Base-by-base conservation (phyloP, 208 protist species). In the Angomonas deanei region DNA sequence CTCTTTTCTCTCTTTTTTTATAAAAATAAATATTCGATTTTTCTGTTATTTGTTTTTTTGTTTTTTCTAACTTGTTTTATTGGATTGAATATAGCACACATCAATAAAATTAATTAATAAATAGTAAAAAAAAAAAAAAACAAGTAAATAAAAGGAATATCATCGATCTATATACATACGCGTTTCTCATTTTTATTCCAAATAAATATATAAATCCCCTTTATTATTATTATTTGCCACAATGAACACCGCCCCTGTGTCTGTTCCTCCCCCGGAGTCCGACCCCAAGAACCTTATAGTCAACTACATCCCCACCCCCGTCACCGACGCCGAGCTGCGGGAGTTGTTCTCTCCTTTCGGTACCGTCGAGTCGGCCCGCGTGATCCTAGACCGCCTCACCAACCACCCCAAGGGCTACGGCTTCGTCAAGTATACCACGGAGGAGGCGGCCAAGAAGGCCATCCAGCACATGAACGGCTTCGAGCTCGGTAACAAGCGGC, bases 381-480 rank as follows among this genome's bases (percentile, higher is more conserved):
- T 92, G 24, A 81, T 91, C 36, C 27, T 70, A 23, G 79, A 92
- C 56, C 65, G 71, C 13, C 52, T 46, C 13, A 85, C 65, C 32
- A 65, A 77, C 59, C 77, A 84, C 61, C 80, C 81, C 2, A 81
- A 84, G 49, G 85, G 85, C 34, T 92, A 88, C 50, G 85, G 85
- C 34, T 92, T 92, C 53, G 87, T 94, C 21, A 84, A 83, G 56
- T 94, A 82, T 58, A 71, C 64, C 13, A 72, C 53, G 24, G 66
- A 72, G 49, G 78, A 79, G 28, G 67, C 84, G 8, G 84, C 84
- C 1, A 65, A 73, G 26, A 5, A 27, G 6, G 87, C 87, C n/a
- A 82, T 84, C 3, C 52, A 24, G 27, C 31, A 61, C 26, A 91
- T 91, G 87, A 85, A 86, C 61, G 82, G 79, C 30, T 81, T 73